Evolutionary conservation across 2,329 filamentous ascomycete species (phyloP).

Genomic region (Fusarium sp.): DNA sequence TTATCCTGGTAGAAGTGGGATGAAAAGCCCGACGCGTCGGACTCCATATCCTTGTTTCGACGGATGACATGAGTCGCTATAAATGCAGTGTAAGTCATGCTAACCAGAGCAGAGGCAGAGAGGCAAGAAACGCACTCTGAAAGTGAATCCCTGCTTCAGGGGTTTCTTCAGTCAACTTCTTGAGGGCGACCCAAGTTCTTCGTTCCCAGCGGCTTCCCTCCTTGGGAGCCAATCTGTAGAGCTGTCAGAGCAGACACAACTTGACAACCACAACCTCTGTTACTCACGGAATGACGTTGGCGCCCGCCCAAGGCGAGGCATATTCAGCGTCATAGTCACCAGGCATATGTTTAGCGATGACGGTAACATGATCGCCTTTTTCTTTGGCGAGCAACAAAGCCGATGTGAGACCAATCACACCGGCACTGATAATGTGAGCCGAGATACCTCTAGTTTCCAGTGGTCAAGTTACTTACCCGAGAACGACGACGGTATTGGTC

Average conservation of each 20-base stretch:
- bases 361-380: constrained; percentile 59
- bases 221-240: constrained; percentile 52
- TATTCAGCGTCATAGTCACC: constrained; percentile 93
- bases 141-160: constrained; percentile 84
- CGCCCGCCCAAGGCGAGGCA: constrained; percentile 87
- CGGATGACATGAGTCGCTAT: neutral
- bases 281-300: constrained; percentile 77
- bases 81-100: neutral
- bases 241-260: neutral
- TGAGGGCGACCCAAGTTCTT: constrained; percentile 71
- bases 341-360: constrained; percentile 88
- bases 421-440: neutral
- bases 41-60: constrained; percentile 66
- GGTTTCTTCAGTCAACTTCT: constrained; percentile 67
- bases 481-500: neutral
- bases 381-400: neutral
- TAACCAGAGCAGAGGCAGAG: constrained; percentile 50
- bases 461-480: neutral
- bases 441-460: neutral
- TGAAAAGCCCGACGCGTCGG: constrained; percentile 52
- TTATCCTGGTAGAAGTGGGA: constrained; percentile 68
- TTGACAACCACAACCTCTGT: neutral
- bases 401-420: neutral
- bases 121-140: constrained; percentile 60
- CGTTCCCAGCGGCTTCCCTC: constrained; percentile 65